Evolutionary conservation across 2,329 filamentous ascomycete genomes (phyloP).

Genomic region (Hypoxylon sp.): DNA sequence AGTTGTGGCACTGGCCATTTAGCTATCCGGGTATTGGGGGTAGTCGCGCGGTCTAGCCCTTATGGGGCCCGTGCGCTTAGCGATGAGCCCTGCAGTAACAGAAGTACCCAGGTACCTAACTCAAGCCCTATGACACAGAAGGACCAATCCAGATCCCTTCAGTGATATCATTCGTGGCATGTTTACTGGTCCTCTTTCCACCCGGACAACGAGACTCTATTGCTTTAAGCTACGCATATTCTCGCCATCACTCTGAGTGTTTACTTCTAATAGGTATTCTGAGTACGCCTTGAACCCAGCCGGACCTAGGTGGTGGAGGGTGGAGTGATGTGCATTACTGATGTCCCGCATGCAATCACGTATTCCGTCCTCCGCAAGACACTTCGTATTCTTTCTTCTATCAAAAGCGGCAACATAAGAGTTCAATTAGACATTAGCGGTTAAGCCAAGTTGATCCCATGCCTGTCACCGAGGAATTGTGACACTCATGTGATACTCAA

Average conservation of each 20-base stretch:
- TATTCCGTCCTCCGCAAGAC: not conserved
- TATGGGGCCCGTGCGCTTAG: constrained; percentile 19
- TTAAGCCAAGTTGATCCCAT: not conserved
- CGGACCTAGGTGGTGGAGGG: not conserved
- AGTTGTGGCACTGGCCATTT: constrained; percentile 17
- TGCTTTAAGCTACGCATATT: not conserved
- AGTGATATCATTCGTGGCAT: constrained; percentile 13
- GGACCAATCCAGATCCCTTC: not conserved
- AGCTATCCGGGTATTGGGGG: no score
- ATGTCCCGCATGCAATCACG: not conserved
- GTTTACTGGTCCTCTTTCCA: not conserved
- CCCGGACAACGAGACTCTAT: constrained; percentile 6
- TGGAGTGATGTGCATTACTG: not conserved
- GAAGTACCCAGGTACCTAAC: not conserved
- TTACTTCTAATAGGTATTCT: not conserved
- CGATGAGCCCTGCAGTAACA: not conserved
- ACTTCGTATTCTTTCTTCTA: not conserved
- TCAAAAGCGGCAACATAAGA: not conserved
- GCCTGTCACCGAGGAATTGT: not conserved
- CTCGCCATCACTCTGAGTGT: not conserved
- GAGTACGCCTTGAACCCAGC: no score
- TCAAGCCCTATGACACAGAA: constrained; percentile 12
- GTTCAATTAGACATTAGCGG: not conserved
- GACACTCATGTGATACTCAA: no score
- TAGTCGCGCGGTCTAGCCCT: constrained; percentile 10